Evolutionary conservation across 768 basidiomycete species (phyloP), one percentile per base, ranked within the genome.

Genomic region (Tubosaeta sp.): DNA sequence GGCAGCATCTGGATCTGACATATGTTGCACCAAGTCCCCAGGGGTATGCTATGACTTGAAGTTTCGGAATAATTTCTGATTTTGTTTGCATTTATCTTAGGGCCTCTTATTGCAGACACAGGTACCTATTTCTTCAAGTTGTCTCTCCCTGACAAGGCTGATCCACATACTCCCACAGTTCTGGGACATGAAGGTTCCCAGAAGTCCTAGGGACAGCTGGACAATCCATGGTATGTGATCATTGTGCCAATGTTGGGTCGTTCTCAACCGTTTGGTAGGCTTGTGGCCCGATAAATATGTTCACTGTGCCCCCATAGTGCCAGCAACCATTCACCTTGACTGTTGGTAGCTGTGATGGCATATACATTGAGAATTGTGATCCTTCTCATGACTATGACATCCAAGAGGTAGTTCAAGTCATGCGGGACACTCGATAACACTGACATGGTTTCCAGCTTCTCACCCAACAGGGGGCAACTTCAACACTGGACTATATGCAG

Each of bases 191-290:
- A 63, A 81, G 42, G 81, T 84, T 0, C 70, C 75, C 0, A 81
- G 81, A 26, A 85, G 87, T 5, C 87, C 86, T 4, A 59, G 59
- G 11, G 63, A 86, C 59, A 84, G 82, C 62, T 90, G 87, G 86
- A 89, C 86, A 0, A 83, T 88, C 46, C 86, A 87, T 51, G 85
- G 86, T 83, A 50, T 27, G 75, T 61, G n/a, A 39, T 16, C 17
- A 6, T 27, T 3, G 3, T 29, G 4, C 27, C 31, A 31, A 29
- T 14, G 17, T 31, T 25, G 1, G 13, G 5, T 14, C 25, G 6
- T 50, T 19, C 44, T 61, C 10, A 59, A 41, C 58, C 32, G n/a
- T 19, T 17, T 50, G 27, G 31, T 54, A 81, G 84, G 85, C 52
- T 72, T 86, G 32, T 87, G 85, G 85, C 82, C 84, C 1, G 84